Evolutionary conservation across 208 protist species (phyloP).

Genomic region (Acanthamoeba comandoni): DNA sequence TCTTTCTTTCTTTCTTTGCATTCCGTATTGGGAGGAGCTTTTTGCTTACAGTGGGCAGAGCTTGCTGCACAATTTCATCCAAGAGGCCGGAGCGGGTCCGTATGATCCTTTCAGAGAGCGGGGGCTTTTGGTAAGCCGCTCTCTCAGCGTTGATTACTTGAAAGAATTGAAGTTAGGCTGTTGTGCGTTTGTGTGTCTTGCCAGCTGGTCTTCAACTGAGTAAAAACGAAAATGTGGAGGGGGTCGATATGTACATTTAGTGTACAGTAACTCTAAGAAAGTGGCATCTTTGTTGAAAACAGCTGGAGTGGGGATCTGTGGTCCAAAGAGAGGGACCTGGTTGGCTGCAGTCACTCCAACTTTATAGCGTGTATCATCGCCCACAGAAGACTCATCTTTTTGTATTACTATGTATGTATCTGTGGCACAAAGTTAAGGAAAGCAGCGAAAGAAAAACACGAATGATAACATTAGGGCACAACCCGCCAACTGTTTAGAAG

Average conservation of each 20-base stretch:
- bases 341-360: constrained; percentile 22
- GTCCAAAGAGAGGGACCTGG: constrained; percentile 62
- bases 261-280: constrained; percentile 64
- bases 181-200: neutral
- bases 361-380: neutral
- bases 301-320: neutral
- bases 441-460: neutral
- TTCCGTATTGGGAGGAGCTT: too few relatives aligned
- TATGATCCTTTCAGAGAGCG: constrained; percentile 59
- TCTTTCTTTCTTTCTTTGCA: neutral
- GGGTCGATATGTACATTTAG: constrained; percentile 39
- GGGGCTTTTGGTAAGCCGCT: constrained; percentile 34
- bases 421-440: constrained; percentile 2
- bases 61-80: constrained; percentile 25
- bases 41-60: constrained; percentile 15
- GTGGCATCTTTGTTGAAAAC: constrained; percentile 54
- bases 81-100: constrained; percentile 33
- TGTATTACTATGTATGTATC: constrained; percentile 52
- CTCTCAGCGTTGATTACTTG: constrained; percentile 66
- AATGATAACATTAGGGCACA: neutral
- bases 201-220: neutral
- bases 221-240: neutral
- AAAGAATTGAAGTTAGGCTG: neutral
- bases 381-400: constrained; percentile 30
- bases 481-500: neutral